These are phyloP conservation scores for Naganishia sp. DNA, from an alignment of 1,284 basidiomycete genomes.

Conservation along the genomic window DNA sequence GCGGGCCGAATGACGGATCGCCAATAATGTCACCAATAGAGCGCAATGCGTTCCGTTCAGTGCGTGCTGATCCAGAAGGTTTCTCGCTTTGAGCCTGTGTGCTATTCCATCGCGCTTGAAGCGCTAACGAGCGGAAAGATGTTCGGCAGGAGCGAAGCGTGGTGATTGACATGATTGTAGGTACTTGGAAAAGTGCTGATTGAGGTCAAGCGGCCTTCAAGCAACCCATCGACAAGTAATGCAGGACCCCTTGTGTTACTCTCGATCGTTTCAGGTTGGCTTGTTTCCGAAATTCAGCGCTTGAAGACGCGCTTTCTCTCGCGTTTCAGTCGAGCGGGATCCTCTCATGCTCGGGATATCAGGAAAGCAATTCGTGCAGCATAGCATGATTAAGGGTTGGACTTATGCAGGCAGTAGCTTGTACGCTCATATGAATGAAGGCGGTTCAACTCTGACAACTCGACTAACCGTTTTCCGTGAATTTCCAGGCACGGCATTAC, in stretches of 20 bases:
- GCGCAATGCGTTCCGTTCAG: slow-evolving; percentile 10
- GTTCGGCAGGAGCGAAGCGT: background rate
- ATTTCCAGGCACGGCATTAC: too few species aligned
- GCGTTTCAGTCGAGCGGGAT: background rate
- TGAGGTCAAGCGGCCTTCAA: background rate
- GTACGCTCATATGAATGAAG: too few species aligned
- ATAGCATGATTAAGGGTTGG: too few species aligned
- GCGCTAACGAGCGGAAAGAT: background rate
- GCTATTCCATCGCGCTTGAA: slow-evolving; percentile 21
- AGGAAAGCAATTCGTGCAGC: too few species aligned
- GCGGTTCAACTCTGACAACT: too few species aligned
- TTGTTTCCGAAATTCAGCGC: slow-evolving; percentile 30
- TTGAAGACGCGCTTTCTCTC: slow-evolving; percentile 13
- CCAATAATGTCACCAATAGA: slow-evolving; percentile 23
- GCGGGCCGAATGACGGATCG: slow-evolving; percentile 1
- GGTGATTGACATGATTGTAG: slow-evolving; percentile 6
- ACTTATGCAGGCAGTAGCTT: too few species aligned
- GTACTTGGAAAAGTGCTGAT: background rate
- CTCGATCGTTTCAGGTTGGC: slow-evolving; percentile 5
- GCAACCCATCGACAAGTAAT: background rate
- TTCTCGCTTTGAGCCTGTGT: background rate
- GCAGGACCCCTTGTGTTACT: background rate
- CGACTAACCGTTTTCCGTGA: too few species aligned
- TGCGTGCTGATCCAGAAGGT: slow-evolving; percentile 18
- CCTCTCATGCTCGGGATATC: too few species aligned